These are phyloP conservation scores for Skeletonema tropicum DNA, from an alignment of 108 stramenopile species.

Conservation along the genomic window DNA sequence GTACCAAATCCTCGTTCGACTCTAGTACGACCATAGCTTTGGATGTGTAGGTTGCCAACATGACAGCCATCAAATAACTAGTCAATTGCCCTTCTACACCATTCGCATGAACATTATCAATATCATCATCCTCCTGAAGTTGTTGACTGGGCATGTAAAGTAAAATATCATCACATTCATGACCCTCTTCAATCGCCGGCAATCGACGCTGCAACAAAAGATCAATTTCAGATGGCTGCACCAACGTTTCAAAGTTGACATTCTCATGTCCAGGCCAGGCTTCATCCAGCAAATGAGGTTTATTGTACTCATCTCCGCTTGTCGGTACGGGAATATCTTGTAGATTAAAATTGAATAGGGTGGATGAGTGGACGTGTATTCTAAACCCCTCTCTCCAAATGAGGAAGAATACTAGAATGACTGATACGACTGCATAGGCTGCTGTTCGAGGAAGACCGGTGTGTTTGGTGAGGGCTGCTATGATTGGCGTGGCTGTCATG, in stretches of 20 bases:
- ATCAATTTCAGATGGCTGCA: background rate
- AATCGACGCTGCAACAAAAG: background rate
- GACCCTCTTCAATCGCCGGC: background rate
- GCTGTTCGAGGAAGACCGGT: background rate
- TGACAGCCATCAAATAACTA: conserved; percentile 29
- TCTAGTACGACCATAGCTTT: conserved; percentile 41
- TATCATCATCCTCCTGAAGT: background rate
- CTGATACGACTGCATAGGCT: background rate
- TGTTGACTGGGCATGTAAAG: conserved; percentile 32
- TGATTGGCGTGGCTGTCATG: background rate
- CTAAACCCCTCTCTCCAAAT: conserved; percentile 1
- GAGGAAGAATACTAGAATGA: background rate
- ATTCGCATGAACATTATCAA: background rate
- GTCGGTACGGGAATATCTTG: background rate
- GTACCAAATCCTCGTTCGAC: conserved; percentile 5
- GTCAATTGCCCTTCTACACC: conserved; percentile 28
- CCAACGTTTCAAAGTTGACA: conserved; percentile 3
- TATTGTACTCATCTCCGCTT: background rate
- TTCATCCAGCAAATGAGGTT: background rate
- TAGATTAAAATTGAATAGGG: background rate
- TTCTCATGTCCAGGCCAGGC: conserved; percentile 1
- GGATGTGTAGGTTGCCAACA: conserved; percentile 27
- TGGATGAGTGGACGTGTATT: background rate
- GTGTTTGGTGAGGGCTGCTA: background rate
- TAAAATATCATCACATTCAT: conserved; percentile 33